Percentiles rank a stretch among this genome's conserved stretches.
These are phyloP conservation scores for Camptophora hylomeconis DNA, from an alignment of 2,329 filamentous ascomycete species.

Conservation along the genomic window DNA sequence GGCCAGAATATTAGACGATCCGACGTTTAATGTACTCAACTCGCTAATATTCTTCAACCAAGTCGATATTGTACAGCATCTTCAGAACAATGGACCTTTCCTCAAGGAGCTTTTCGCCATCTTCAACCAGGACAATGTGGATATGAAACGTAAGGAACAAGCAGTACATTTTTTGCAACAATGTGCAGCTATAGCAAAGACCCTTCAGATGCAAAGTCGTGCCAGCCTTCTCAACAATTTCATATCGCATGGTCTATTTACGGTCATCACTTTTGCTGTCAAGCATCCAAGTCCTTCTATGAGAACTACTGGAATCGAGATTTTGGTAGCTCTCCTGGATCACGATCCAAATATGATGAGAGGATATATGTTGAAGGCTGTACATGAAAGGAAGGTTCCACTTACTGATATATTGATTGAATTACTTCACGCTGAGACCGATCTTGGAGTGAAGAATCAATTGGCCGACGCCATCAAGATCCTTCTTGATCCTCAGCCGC, in stretches of 20 bases:
- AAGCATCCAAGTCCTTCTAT: conserved; percentile 73
- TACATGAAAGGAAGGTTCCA: conserved; percentile 72
- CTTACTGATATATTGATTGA: conserved; percentile 89
- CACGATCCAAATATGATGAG: conserved; percentile 93
- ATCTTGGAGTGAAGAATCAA: conserved; percentile 89
- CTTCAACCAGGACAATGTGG: conserved; percentile 53
- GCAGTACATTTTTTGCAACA: conserved; percentile 94
- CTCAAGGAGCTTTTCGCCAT: conserved; percentile 78
- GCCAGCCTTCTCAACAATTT: conserved; percentile 82
- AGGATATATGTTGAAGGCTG: conserved; percentile 80
- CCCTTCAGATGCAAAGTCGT: conserved; percentile 70
- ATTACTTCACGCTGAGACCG: conserved; percentile 76
- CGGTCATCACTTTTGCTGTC: conserved; percentile 83
- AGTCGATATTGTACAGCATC: conserved; percentile 89
- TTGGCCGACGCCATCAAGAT: conserved; percentile 93
- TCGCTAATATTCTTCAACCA: conserved; percentile 98
- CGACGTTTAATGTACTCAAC: conserved; percentile 93
- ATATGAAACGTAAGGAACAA: conserved; percentile 71
- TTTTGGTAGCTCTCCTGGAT: conserved; percentile 86
- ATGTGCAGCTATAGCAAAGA: conserved; percentile 88
- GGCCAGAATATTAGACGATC: conserved; percentile 89
- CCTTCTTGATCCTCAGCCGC: conserved; percentile 61
- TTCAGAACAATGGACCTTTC: conserved; percentile 70
- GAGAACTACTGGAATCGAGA: conserved; percentile 83
- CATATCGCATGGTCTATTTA: conserved; percentile 71